Base-by-base conservation (phyloP, 495 filamentous ascomycete species). In the Chlorociboria aeruginascens region DNA sequence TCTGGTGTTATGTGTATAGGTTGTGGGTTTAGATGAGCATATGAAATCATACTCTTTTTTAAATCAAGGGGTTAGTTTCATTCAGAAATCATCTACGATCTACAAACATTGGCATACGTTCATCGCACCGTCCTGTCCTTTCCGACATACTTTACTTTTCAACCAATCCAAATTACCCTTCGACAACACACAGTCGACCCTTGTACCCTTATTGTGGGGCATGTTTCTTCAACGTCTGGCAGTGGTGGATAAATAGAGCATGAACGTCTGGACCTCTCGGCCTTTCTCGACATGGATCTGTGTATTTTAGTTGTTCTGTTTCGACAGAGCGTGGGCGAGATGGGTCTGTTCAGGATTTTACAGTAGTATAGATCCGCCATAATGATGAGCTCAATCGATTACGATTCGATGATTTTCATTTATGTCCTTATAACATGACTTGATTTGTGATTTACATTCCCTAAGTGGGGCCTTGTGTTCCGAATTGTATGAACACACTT, bases 351-450 rank as follows among this genome's bases (percentile, higher is more conserved):
- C 1, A 33, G 42, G 29, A 16, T 32, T 29, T n/a, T 32, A 31
- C 42, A 44, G 42, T 33, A 43, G 40, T 25, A 43, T 44, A 44
- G 42, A 44, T 44, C 42, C 42, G 29, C 7, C 33, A 30, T 44
- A 44, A 44, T 44, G 42, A 33, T 9, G 7, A 43, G 30, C 7
- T 30, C 4, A 44, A 33, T 44, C 8, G 3, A 10, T 17, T 44
- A 31, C 33, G 20, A 33, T 44, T 32, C 2, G 33, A 32, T 17
- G 9, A 17, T 9, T 20, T 43, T 8, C 6, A 28, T 20, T 8
- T 43, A 3, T 4, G 3, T 12, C 40, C 30, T 12, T 13, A 7
- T 14, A 6, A n/a, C 20, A 8, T 39, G 6, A 16, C 13, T 12
- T n/a, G 20, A 25, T 25, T 25, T 25, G 20, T 25, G 20, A 25